Evolutionary conservation across 805 yeast genomes (phyloP).

Genomic region (Starmerella kuoi): DNA sequence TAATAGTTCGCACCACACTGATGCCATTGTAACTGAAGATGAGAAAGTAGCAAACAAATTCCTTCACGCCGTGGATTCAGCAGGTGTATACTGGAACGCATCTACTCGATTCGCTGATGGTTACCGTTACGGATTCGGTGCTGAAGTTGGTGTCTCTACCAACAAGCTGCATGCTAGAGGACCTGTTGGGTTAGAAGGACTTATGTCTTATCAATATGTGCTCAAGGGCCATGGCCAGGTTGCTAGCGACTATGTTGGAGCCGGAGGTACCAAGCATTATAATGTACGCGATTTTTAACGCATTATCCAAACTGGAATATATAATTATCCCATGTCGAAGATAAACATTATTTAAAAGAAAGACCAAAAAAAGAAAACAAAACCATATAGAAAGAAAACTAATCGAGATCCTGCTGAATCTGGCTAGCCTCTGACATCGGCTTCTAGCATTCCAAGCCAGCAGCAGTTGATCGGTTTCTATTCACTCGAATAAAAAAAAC

Average conservation of each 20-base stretch:
- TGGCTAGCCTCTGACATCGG: no score
- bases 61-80: slow-evolving; percentile 76
- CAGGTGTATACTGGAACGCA: slow-evolving; percentile 97
- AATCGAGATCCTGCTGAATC: no score
- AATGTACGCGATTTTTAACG: slow-evolving; percentile 37
- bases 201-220: slow-evolving; percentile 91
- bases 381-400: no score
- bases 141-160: slow-evolving; percentile 96
- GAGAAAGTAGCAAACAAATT: slow-evolving; percentile 61
- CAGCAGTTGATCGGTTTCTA: no score
- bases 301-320: no score
- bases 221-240: slow-evolving; percentile 86
- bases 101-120: slow-evolving; percentile 98
- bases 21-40: slow-evolving; percentile 71
- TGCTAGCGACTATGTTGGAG: slow-evolving; percentile 84
- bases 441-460: no score
- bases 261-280: slow-evolving; percentile 73
- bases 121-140: slow-evolving; percentile 94
- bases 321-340: not conserved
- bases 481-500: no score
- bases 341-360: no score
- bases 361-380: no score
- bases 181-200: slow-evolving; percentile 95
- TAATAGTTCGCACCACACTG: slow-evolving; percentile 96
- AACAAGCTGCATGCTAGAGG: slow-evolving; percentile 97